phyloP scores from a whole-genome alignment of 2,329 filamentous ascomycete genomes.

The Juglanconis juglandina region DNA sequence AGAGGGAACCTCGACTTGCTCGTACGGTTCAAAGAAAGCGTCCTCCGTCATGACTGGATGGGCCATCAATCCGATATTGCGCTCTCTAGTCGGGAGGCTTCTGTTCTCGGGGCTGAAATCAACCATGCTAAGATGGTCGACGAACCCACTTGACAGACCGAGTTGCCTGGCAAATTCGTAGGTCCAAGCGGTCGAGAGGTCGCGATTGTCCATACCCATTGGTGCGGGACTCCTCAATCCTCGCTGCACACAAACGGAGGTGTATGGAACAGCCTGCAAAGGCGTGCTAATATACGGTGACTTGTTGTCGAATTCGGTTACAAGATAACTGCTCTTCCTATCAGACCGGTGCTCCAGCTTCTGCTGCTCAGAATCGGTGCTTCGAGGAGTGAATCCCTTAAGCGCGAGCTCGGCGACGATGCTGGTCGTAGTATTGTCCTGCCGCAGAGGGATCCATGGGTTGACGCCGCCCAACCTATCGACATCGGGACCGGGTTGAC shows the following conservation, averaged over 20 bases:
- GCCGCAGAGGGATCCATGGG: slow-evolving; percentile 11
- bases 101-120: not conserved
- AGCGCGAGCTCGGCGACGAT: slow-evolving; percentile 11
- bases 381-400: not conserved
- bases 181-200: slow-evolving; percentile 13
- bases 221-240: slow-evolving; percentile 1
- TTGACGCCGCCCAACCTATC: slow-evolving; percentile 3
- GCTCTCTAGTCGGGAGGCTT: not conserved
- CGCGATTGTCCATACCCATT: slow-evolving; percentile 14
- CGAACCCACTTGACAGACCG: slow-evolving; percentile 2
- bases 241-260: not conserved
- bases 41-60: not conserved
- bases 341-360: not conserved
- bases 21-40: not conserved
- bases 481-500: slow-evolving; percentile 2
- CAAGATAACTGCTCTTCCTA: slow-evolving; percentile 3
- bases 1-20: slow-evolving; percentile 7
- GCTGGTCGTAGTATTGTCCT: slow-evolving; percentile 10
- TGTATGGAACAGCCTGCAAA: slow-evolving; percentile 6
- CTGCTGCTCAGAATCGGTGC: not conserved
- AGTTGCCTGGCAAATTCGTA: slow-evolving; percentile 13
- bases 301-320: not conserved
- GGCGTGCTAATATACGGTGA: not conserved
- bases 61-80: slow-evolving; percentile 3
- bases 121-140: slow-evolving; percentile 12